These are phyloP conservation scores for Skeletonema menzelii DNA, from an alignment of 108 stramenopile genomes.

Conservation along the genomic window DNA sequence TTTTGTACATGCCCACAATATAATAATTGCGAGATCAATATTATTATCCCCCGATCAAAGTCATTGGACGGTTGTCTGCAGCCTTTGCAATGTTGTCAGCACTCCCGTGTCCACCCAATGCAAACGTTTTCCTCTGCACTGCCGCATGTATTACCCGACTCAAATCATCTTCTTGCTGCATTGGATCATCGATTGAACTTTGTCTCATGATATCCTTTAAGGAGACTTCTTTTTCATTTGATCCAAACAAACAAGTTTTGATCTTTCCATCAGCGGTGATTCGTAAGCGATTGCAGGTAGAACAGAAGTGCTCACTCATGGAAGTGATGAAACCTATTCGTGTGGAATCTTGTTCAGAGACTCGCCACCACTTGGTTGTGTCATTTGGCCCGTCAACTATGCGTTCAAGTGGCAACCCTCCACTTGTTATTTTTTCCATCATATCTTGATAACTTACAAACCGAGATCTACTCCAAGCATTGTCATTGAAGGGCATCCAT, in stretches of 20 bases:
- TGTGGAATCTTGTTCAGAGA: conserved; percentile 14
- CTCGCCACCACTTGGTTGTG: conserved; percentile 96
- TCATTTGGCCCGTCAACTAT: conserved; percentile 87
- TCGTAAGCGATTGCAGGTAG: conserved; percentile 95
- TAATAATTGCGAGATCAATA: neutral
- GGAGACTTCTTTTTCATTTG: conserved; percentile 83
- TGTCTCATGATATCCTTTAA: conserved; percentile 84
- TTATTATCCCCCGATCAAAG: conserved; percentile 93
- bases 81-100: conserved; percentile 77
- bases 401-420: conserved; percentile 22
- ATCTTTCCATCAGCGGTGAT: conserved; percentile 97
- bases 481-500: conserved; percentile 99
- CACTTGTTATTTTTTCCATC: conserved; percentile 42
- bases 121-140: conserved; percentile 82
- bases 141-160: conserved; percentile 66
- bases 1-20: neutral
- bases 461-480: conserved; percentile 80
- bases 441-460: conserved; percentile 91
- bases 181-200: conserved; percentile 43
- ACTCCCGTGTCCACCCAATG: conserved; percentile 89
- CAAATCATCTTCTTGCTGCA: conserved; percentile 45
- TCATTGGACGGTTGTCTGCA: conserved; percentile 94
- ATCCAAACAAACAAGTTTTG: conserved; percentile 94
- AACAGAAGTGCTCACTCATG: conserved; percentile 98
- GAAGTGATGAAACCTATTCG: conserved; percentile 97